Percentiles rank a stretch among this genome's conserved stretches.
These are phyloP conservation scores for Rhynchosporium agropyri DNA, from an alignment of 2,329 filamentous ascomycete genomes.

Conservation along the genomic window DNA sequence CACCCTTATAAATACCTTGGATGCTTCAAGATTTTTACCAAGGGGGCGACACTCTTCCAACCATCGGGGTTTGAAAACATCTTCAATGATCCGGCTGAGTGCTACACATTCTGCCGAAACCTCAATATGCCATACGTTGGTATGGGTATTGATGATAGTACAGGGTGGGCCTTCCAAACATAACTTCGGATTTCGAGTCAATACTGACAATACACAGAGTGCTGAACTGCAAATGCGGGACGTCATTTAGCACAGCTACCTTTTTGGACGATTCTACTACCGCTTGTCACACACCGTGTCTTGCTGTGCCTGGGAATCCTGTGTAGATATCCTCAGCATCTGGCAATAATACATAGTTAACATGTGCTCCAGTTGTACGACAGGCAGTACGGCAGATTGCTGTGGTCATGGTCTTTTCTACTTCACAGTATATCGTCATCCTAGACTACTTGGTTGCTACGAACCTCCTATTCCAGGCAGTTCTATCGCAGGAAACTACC, in stretches of 20 bases:
- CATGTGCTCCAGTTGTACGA: neutral
- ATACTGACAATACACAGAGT: neutral
- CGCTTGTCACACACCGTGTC: neutral
- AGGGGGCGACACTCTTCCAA: neutral
- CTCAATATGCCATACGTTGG: conserved; percentile 15
- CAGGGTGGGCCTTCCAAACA: neutral
- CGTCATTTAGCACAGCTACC: neutral
- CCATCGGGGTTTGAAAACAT: conserved; percentile 13
- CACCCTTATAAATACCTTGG: conserved; percentile 8
- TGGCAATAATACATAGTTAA: neutral
- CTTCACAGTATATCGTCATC: conserved; percentile 14
- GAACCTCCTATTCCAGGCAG: conserved; percentile 17
- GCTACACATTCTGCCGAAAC: conserved; percentile 2
- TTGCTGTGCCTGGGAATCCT: neutral
- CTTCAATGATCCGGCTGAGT: neutral
- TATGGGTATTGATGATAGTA: neutral
- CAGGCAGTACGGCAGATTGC: neutral
- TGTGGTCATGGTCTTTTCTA: neutral
- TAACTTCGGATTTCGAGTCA: neutral
- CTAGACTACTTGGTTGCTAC: conserved; percentile 12
- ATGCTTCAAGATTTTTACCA: neutral
- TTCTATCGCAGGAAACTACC: neutral
- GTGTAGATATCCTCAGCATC: neutral
- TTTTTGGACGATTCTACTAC: neutral
- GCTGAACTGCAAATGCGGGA: conserved; percentile 8